Evolutionary conservation across 1,139 yeast species (phyloP).

Genomic region (Yarrowia galli): DNA sequence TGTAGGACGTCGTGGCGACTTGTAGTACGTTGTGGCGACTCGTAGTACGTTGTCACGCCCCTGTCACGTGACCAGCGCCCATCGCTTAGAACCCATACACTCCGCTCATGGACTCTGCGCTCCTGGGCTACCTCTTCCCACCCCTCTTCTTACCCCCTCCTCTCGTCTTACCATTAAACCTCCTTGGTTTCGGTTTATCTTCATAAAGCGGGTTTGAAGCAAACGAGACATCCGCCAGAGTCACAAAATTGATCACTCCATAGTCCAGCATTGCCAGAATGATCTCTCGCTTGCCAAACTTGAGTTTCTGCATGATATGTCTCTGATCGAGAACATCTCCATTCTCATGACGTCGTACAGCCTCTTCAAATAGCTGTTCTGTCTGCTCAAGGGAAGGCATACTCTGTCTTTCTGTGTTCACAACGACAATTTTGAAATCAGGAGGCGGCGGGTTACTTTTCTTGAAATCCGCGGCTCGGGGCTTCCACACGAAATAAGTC

Average conservation of each 20-base stretch:
- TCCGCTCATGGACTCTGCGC: not conserved
- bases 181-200: conserved; percentile 16
- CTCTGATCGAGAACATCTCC: conserved; percentile 44
- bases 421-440: conserved; percentile 73
- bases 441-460: conserved; percentile 75
- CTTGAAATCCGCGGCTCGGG: conserved; percentile 66
- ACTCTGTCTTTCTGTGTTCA: conserved; percentile 57
- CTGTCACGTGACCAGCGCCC: not conserved
- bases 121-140: conserved; percentile 9
- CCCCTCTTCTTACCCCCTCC: not conserved
- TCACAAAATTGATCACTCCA: conserved; percentile 74
- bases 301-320: conserved; percentile 50
- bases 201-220: conserved; percentile 42
- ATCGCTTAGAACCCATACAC: not conserved
- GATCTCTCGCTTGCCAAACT: conserved; percentile 61
- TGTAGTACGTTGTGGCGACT: too few relatives aligned
- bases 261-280: conserved; percentile 72
- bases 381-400: conserved; percentile 62
- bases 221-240: conserved; percentile 67
- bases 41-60: too few relatives aligned
- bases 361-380: conserved; percentile 27
- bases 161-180: not conserved
- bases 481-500: conserved; percentile 84
- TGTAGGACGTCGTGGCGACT: too few relatives aligned
- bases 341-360: conserved; percentile 45